Percentiles rank a stretch among this genome's conserved stretches.
Conservation (phyloP, 345 rosid genomes). For the Acer negundo region DNA sequence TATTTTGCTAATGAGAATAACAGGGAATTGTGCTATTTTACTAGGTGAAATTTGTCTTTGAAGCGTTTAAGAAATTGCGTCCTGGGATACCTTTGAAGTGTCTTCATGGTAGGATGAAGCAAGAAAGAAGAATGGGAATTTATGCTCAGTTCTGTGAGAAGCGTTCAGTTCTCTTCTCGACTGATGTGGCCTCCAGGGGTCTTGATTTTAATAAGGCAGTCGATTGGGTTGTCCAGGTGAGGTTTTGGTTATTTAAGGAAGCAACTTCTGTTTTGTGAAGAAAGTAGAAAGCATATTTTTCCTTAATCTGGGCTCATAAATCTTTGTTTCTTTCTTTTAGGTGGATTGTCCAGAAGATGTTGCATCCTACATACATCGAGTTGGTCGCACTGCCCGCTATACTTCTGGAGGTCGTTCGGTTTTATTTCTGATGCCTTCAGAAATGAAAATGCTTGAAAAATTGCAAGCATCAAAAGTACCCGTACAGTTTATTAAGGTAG, state of each 20-base stretch:
- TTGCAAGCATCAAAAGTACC: conserved; percentile 78
- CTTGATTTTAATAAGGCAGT: conserved; percentile 92
- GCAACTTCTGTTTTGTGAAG: background rate
- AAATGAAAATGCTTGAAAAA: conserved; percentile 88
- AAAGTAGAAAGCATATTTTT: background rate
- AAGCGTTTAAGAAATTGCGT: conserved; percentile 89
- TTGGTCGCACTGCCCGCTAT: conserved; percentile 96
- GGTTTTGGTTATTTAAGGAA: conserved; percentile 20
- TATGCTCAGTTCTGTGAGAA: conserved; percentile 80
- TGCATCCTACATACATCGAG: conserved; percentile 92
- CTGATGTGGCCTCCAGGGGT: conserved; percentile 95
- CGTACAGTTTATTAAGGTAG: conserved; percentile 71
- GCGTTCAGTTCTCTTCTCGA: conserved; percentile 84
- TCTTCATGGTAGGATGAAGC: conserved; percentile 98
- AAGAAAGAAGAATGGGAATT: conserved; percentile 76
- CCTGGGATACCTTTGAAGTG: conserved; percentile 95
- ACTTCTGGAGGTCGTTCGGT: conserved; percentile 71
- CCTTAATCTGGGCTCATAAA: conserved; percentile 15
- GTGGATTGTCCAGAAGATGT: conserved; percentile 96
- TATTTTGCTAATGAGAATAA: conserved; percentile 9
- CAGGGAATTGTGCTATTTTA: conserved; percentile 6
- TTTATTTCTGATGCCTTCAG: conserved; percentile 85
- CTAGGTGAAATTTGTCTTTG: conserved; percentile 90
- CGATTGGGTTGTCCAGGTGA: conserved; percentile 98
- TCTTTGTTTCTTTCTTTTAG: conserved; percentile 36